phyloP scores from a whole-genome alignment of 2,329 filamentous ascomycete genomes.

The Diaporthe citrichinensis region DNA sequence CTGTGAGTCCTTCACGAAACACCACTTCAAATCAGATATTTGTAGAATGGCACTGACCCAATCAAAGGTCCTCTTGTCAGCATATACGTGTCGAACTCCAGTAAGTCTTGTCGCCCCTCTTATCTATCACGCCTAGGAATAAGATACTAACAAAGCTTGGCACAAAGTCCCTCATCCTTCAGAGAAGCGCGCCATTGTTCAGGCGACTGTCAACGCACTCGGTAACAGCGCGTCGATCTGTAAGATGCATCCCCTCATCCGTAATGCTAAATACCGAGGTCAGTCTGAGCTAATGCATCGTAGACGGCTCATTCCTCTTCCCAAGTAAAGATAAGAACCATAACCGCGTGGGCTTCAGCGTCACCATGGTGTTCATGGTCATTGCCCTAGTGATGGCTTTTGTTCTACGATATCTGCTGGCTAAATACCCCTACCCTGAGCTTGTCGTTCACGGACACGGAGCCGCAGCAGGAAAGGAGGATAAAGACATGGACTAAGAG shows the following conservation, averaged over 20 bases:
- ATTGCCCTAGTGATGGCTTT: slow-evolving; percentile 24
- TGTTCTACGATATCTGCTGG: slow-evolving; percentile 20
- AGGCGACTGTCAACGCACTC: slow-evolving; percentile 34
- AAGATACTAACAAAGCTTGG: not conserved
- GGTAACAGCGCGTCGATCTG: slow-evolving; percentile 36
- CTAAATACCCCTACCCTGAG: slow-evolving; percentile 34
- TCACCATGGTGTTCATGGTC: slow-evolving; percentile 34
- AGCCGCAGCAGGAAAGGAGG: not conserved
- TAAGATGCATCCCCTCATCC: not conserved
- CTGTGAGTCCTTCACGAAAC: not conserved
- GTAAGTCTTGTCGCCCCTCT: not conserved
- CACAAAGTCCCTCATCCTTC: slow-evolving; percentile 27
- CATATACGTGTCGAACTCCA: slow-evolving; percentile 35
- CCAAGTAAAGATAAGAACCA: slow-evolving; percentile 26
- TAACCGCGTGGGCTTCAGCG: slow-evolving; percentile 30
- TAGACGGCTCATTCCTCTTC: slow-evolving; percentile 36
- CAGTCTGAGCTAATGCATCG: not conserved
- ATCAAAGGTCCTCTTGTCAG: slow-evolving; percentile 33
- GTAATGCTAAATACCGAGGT: not conserved
- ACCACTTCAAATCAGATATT: too few species aligned
- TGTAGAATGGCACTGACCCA: not conserved
- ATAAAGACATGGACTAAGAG: not conserved
- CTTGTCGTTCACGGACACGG: slow-evolving; percentile 19
- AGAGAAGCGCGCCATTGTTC: slow-evolving; percentile 34
- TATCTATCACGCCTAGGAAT: not conserved